These are phyloP conservation scores for Fusarium nematophilum DNA, from an alignment of 2,329 filamentous ascomycete species.

Conservation along the genomic window DNA sequence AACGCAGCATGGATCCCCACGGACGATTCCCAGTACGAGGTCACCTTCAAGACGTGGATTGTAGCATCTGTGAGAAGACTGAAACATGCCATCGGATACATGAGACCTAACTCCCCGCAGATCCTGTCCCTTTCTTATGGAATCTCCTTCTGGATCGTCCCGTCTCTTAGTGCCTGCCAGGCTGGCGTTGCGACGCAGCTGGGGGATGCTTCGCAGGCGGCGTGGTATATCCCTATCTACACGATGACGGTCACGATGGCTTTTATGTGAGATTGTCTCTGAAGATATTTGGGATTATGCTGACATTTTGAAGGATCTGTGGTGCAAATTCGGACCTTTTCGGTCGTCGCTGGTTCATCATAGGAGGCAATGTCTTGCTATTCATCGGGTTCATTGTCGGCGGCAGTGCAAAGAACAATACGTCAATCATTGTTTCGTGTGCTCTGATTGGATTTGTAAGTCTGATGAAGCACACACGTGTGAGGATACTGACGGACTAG, in stretches of 20 bases:
- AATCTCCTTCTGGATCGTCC: conserved; percentile 54
- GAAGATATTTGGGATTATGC: not conserved
- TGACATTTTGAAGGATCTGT: conserved; percentile 40
- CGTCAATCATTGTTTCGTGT: conserved; percentile 52
- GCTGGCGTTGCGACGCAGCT: conserved; percentile 48
- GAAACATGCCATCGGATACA: too few species aligned
- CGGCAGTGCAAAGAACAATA: conserved; percentile 53
- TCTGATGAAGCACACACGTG: not conserved
- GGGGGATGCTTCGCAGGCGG: conserved; percentile 46
- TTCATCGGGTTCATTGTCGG: conserved; percentile 43
- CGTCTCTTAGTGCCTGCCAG: conserved; percentile 46
- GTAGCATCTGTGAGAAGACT: conserved; percentile 44
- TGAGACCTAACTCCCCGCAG: conserved; percentile 4
- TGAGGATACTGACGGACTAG: not conserved
- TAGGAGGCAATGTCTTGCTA: conserved; percentile 13
- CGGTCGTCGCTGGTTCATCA: conserved; percentile 47
- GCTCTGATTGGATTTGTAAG: conserved; percentile 54
- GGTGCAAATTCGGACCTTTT: conserved; percentile 60
- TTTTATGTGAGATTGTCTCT: conserved; percentile 52
- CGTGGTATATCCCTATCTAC: conserved; percentile 52
- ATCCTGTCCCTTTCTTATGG: conserved; percentile 52
- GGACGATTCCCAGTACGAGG: conserved; percentile 50
- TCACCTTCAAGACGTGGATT: conserved; percentile 55
- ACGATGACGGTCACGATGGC: conserved; percentile 55
- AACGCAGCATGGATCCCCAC: conserved; percentile 41